A percentile compares a stretch with the other conserved stretches of the same genome.
Evolutionary conservation across 441 rosid species (phyloP).

Genomic region (Sinapis alba): DNA sequence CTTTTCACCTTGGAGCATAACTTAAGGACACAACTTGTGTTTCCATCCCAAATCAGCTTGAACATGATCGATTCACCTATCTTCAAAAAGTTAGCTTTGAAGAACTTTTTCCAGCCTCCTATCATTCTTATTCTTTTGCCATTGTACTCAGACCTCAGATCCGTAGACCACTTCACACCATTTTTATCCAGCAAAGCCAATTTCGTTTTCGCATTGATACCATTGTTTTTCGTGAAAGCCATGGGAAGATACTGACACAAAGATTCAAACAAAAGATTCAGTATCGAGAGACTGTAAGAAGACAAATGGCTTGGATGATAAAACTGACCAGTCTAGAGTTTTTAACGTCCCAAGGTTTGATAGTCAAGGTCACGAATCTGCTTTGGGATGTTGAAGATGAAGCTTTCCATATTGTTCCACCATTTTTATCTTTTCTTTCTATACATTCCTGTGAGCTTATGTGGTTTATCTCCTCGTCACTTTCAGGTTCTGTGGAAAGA

Average conservation of each 20-base stretch:
- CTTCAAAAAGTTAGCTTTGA: background rate
- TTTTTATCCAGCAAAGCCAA: conserved; percentile 11
- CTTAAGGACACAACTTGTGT: background rate
- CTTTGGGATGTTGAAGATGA: too few species aligned
- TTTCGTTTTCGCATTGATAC: background rate
- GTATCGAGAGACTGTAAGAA: too few species aligned
- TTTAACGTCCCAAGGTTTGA: background rate
- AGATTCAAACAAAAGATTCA: background rate
- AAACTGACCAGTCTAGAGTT: background rate
- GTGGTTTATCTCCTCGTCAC: background rate
- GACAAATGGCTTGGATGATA: background rate
- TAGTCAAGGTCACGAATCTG: too few species aligned
- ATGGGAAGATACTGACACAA: background rate
- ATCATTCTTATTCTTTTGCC: background rate
- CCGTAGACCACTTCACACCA: conserved; percentile 1
- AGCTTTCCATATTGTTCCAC: too few species aligned
- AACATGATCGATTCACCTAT: background rate
- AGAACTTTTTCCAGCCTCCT: conserved; percentile 20
- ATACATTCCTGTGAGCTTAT: background rate
- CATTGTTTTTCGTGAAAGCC: background rate
- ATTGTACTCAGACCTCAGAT: background rate
- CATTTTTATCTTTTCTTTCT: background rate
- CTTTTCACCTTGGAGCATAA: background rate
- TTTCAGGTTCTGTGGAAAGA: background rate
- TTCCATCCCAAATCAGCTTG: background rate